Evolutionary conservation across 1,284 basidiomycete species (phyloP), one percentile per base, ranked within the genome.

Genomic region (Heliocybe sulcata): DNA sequence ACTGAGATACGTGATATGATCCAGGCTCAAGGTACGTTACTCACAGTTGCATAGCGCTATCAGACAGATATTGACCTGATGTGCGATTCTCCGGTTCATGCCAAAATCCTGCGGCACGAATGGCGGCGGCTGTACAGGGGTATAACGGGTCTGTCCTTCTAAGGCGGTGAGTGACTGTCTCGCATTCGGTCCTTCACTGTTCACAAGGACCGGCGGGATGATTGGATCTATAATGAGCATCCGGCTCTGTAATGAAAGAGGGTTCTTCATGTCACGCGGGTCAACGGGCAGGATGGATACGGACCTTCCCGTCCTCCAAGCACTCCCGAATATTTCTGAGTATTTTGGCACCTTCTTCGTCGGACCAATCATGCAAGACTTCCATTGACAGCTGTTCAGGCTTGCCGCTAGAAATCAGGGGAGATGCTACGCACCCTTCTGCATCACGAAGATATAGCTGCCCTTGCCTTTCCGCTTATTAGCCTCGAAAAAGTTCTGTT

Each of bases 311-410:
- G 47, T 25, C 42, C 10, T 45, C 23, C n/a, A 45, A 16, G 16
- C n/a, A 19, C n/a, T 45, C 47, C 27, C 16, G 47, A 25, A 49
- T 25, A 4, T 25, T 4, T 6, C 27, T 29, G 10, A 49, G 47
- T 14, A 49, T 49, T 22, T n/a, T 49, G 16, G 47, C 47, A 12
- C 47, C 47, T n/a, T 49, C 47, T 22, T 49, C 23, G 11, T 25
- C 27, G 9, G 47, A 49, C 47, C 47, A 49, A 29, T 49, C 47
- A 22, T 49, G 47, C 6, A 49, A n/a, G 22, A 49, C 47, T 49
- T 6, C 22, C 8, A 49, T 12, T 12, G 12, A 31, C 29, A 31
- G 29, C 29, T 31, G 29, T 31, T 31, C 6, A 31, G 29, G n/a
- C n/a, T n/a, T n/a, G n/a, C n/a, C n/a, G n/a, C n/a, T n/a, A n/a